Evolutionary conservation across 2,329 filamentous ascomycete species (phyloP).

Genomic region (Emergomyces orientalis): DNA sequence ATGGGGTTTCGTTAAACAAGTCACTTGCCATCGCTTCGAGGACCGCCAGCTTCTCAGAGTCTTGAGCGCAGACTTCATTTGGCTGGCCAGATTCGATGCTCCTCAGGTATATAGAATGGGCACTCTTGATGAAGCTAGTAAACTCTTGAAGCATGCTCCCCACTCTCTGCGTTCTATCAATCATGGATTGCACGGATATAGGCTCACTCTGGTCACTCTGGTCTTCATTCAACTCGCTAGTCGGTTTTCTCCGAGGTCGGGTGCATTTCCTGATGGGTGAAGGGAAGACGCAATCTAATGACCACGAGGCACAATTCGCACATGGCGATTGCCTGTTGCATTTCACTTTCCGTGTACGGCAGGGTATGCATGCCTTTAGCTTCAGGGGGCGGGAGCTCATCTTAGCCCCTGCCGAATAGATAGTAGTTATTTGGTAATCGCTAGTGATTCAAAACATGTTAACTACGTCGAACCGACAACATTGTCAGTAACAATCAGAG

Average conservation of each 20-base stretch:
- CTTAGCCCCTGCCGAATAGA: background rate
- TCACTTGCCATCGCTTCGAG: background rate
- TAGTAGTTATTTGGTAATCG: background rate
- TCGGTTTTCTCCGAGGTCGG: constrained; percentile 6
- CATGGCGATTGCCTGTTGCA: constrained; percentile 23
- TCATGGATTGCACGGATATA: background rate
- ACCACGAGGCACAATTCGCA: constrained; percentile 19
- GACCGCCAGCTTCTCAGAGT: background rate
- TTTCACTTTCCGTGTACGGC: constrained; percentile 23
- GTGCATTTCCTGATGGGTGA: constrained; percentile 15
- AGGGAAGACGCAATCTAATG: constrained; percentile 15
- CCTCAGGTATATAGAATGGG: too few relatives aligned
- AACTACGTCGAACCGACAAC: too few relatives aligned
- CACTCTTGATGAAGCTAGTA: too few relatives aligned
- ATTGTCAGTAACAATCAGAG: too few relatives aligned
- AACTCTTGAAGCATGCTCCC: too few relatives aligned
- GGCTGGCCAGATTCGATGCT: background rate
- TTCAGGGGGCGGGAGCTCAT: constrained; percentile 4
- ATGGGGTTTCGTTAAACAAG: background rate
- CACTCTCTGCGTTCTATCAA: too few relatives aligned
- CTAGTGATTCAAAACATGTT: too few relatives aligned
- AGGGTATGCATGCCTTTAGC: constrained; percentile 20
- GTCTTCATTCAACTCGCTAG: background rate
- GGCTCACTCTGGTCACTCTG: background rate
- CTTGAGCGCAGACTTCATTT: background rate